phyloP scores from a whole-genome alignment of 805 yeast species.

The Saccharomycopsis sp. region DNA sequence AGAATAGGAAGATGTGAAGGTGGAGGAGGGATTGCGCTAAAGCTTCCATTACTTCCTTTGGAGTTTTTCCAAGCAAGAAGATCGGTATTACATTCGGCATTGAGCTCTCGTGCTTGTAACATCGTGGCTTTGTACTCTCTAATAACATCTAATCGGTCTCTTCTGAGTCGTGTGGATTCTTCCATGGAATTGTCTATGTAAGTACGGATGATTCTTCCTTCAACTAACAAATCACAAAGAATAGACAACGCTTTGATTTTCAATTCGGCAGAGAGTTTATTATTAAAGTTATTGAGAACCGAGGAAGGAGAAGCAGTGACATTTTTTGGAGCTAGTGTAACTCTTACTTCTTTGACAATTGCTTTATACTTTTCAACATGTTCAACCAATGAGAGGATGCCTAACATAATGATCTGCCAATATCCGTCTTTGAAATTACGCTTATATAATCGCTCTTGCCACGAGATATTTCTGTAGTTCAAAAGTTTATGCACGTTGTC shows the following conservation, averaged over 20 bases:
- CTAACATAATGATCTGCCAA: conserved; percentile 76
- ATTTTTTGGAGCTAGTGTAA: conserved; percentile 51
- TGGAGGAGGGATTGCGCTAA: conserved; percentile 11
- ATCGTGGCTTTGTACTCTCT: conserved; percentile 49
- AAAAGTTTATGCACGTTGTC: conserved; percentile 32
- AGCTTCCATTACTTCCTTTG: conserved; percentile 3
- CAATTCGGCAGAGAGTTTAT: conserved; percentile 42
- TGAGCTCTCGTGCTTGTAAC: conserved; percentile 45
- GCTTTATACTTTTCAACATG: conserved; percentile 48
- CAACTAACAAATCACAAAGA: conserved; percentile 54
- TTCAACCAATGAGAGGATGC: conserved; percentile 57
- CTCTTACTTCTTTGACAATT: conserved; percentile 45
- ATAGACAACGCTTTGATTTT: conserved; percentile 55
- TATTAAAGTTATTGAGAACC: conserved; percentile 49
- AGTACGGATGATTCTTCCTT: conserved; percentile 51
- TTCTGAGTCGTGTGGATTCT: conserved; percentile 51
- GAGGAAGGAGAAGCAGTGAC: conserved; percentile 42
- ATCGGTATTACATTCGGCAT: conserved; percentile 32
- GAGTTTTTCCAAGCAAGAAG: conserved; percentile 20
- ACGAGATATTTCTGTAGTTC: conserved; percentile 53
- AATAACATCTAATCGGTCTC: conserved; percentile 58
- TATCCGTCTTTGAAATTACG: conserved; percentile 76
- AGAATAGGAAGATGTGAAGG: not conserved
- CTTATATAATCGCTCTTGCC: conserved; percentile 73
- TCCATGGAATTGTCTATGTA: conserved; percentile 67